Conservation (phyloP, 208 protist species). For the Crithidia sp. region DNA sequence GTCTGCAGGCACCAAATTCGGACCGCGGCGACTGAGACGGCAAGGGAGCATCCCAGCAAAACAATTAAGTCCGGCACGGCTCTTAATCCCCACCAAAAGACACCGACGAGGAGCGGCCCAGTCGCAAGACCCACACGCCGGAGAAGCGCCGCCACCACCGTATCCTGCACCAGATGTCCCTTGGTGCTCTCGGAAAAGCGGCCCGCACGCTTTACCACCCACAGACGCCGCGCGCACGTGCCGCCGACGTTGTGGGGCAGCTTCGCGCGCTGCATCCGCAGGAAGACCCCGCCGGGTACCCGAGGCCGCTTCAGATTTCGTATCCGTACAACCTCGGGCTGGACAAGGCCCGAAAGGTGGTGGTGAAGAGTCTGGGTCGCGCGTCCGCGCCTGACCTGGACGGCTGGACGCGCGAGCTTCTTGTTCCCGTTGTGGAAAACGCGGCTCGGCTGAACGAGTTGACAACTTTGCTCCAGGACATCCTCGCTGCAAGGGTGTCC, state of each 20-base stretch:
- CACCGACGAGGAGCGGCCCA: background rate
- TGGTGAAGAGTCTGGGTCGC: constrained; percentile 20
- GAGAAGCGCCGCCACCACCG: constrained; percentile 4
- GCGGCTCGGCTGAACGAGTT: constrained; percentile 12
- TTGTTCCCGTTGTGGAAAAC: constrained; percentile 26
- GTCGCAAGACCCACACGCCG: background rate
- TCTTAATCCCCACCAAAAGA: background rate
- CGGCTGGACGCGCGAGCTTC: constrained; percentile 35
- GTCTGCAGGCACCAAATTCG: too few species aligned
- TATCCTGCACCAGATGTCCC: constrained; percentile 13
- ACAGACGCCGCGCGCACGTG: background rate
- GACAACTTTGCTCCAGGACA: constrained; percentile 22
- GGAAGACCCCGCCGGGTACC: background rate
- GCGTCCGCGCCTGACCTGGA: constrained; percentile 27
- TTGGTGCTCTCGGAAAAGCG: constrained; percentile 24
- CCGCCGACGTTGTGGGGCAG: background rate
- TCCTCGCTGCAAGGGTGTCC: constrained; percentile 23
- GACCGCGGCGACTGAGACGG: background rate
- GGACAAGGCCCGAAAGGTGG: constrained; percentile 1
- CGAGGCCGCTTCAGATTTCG: background rate
- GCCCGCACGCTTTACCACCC: constrained; percentile 17
- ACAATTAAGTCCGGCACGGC: background rate
- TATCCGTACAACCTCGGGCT: background rate
- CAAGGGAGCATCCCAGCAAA: too few species aligned
- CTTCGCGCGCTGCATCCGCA: constrained; percentile 17